phyloP scores from a whole-genome alignment of 1,284 basidiomycete species.

The Neotropicomus parvogracilis region DNA sequence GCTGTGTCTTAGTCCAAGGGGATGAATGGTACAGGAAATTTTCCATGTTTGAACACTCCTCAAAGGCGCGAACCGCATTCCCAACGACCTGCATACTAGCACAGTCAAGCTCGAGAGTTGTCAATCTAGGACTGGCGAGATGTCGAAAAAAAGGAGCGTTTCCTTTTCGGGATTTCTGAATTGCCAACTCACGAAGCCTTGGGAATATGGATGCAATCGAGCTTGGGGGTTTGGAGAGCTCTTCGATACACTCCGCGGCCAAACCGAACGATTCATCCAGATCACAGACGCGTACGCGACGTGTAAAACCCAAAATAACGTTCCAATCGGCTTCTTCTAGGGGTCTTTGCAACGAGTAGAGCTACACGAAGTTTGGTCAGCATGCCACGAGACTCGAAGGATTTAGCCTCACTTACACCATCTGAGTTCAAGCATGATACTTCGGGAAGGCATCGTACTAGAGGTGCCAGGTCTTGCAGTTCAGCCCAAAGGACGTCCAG shows the following conservation, averaged over 20 bases:
- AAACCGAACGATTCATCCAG: too few species aligned
- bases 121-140: neutral
- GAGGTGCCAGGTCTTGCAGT: too few species aligned
- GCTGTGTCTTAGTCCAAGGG: too few species aligned
- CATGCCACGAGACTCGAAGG: too few species aligned
- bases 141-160: neutral
- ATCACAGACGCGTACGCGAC: neutral
- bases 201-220: neutral
- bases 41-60: neutral
- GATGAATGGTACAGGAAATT: too few species aligned
- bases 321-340: neutral
- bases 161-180: fast-evolving
- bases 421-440: neutral
- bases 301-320: neutral
- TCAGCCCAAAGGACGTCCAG: too few species aligned
- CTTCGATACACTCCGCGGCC: neutral
- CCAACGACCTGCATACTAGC: too few species aligned
- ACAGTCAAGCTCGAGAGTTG: too few species aligned
- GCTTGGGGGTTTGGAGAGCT: neutral
- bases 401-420: neutral
- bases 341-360: neutral
- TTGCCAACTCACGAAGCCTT: neutral
- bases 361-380: neutral
- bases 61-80: neutral
- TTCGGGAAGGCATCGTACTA: slow-evolving; percentile 11